Evolutionary conservation across 352 stramenopile species (phyloP).

Genomic region (Pythium grandisporangium): DNA sequence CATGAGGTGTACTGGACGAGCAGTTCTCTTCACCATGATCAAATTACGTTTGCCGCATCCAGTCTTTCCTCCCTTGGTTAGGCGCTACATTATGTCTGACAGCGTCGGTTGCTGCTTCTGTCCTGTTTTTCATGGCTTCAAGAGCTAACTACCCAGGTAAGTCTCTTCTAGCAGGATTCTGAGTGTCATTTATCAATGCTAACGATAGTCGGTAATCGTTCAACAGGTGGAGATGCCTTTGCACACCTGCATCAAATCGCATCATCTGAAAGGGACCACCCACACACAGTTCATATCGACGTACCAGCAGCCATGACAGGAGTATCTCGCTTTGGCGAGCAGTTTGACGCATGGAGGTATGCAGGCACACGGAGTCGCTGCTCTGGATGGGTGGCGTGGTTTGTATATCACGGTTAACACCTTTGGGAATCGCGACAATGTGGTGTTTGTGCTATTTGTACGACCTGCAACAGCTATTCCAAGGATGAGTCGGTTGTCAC

Average conservation of each 20-base stretch:
- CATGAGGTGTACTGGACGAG: neutral
- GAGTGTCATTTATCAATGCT: too few species aligned
- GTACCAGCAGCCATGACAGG: constrained; percentile 92
- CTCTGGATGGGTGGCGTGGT: too few species aligned
- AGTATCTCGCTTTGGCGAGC: constrained; percentile 85
- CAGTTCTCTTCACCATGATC: neutral
- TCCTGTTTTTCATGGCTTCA: constrained; percentile 68
- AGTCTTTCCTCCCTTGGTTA: constrained; percentile 47
- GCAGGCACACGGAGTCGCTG: too few species aligned
- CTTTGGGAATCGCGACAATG: too few species aligned
- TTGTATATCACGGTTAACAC: too few species aligned
- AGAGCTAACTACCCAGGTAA: constrained; percentile 91
- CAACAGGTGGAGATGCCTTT: constrained; percentile 71
- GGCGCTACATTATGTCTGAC: constrained; percentile 34
- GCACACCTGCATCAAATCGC: constrained; percentile 40
- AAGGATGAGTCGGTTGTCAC: constrained; percentile 62
- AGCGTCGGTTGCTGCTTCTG: constrained; percentile 27
- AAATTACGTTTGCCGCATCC: constrained; percentile 1
- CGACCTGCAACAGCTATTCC: constrained; percentile 70
- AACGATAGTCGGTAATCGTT: too few species aligned
- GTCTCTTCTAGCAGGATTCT: too few species aligned
- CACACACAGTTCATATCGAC: constrained; percentile 85
- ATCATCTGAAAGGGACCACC: constrained; percentile 14
- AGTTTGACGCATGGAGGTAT: constrained; percentile 64
- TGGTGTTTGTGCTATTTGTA: too few species aligned